Base-by-base conservation (phyloP, 148 eudicot genomes). In the Spergularia bocconei region DNA sequence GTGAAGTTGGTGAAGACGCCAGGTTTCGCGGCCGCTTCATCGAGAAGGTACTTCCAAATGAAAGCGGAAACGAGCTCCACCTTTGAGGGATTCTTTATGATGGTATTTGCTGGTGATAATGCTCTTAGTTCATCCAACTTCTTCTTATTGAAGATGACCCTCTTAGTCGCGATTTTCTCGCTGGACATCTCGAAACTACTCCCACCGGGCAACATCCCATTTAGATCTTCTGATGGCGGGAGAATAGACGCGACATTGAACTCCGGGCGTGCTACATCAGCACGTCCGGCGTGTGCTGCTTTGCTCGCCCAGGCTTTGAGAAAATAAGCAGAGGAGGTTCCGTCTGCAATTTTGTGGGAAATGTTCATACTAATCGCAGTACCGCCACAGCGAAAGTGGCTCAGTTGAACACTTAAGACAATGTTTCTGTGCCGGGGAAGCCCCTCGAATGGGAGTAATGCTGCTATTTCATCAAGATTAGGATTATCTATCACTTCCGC, bases 1-100 rank as follows among this genome's bases (percentile, higher is more conserved):
- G 29, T 19, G 36, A 19, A 59, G 7, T 59, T 19, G 7, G 63
- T 65, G 48, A 6, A 12, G 21, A 2, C 7, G 33, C 8, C 17
- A 0, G 36, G 13, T 17, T n/a, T 75, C 11, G 11, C 8, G 4
- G 36, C n/a, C 39, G 70, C 52, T 0, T 33, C 21, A 15, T 55
- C 53, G n/a, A 75, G 36, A 3, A 65, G 0, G 5, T 1, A 63
- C 63, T 66, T 50, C 77, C 80, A 81, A 1, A 81, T 14, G 74
- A 81, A 74, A 14, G 78, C 72, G 0, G 70, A 58, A 48, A 81
- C 78, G 15, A 56, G 77, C 69, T 77, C 78, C 13, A 77, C 84
- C 52, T 66, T 72, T 1, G 80, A 77, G 0, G 80, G 80, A 11
- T 14, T 36, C 21, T 47, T 1, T 29, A 29, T 57, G 7, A 9